Percentiles rank a stretch among this genome's conserved stretches.
These are phyloP conservation scores for Trichophyton schoenleinii DNA, from an alignment of 2,329 filamentous ascomycete genomes.

Conservation along the genomic window DNA sequence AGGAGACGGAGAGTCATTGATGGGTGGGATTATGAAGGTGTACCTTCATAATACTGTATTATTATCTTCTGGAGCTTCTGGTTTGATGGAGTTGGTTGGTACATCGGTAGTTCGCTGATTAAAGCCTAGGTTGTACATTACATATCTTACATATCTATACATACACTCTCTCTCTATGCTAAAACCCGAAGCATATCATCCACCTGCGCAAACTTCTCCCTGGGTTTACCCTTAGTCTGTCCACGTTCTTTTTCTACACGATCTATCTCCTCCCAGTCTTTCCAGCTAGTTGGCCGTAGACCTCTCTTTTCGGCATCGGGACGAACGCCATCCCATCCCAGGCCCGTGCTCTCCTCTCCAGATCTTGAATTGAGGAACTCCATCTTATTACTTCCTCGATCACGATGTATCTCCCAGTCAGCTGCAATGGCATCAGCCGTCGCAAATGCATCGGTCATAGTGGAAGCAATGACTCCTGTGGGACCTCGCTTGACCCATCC, in stretches of 20 bases:
- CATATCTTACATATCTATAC: background rate
- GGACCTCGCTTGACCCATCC: slow-evolving; percentile 95
- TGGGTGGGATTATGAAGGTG: slow-evolving; percentile 57
- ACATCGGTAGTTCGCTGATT: background rate
- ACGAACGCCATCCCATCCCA: slow-evolving; percentile 68
- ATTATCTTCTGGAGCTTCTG: too few relatives aligned
- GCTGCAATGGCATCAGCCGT: slow-evolving; percentile 70
- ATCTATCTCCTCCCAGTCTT: slow-evolving; percentile 79
- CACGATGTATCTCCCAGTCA: slow-evolving; percentile 50
- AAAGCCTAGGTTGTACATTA: background rate
- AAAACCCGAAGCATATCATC: slow-evolving; percentile 46
- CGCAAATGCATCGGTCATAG: slow-evolving; percentile 86
- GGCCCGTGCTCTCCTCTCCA: slow-evolving; percentile 27
- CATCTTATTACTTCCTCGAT: slow-evolving; percentile 13
- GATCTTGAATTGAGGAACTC: slow-evolving; percentile 38
- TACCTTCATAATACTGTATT: slow-evolving; percentile 36
- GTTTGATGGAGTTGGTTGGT: background rate
- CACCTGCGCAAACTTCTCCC: slow-evolving; percentile 53
- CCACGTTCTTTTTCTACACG: slow-evolving; percentile 60
- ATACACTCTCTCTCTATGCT: background rate
- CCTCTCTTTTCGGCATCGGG: slow-evolving; percentile 44
- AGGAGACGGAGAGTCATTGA: slow-evolving; percentile 38
- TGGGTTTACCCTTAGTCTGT: slow-evolving; percentile 54
- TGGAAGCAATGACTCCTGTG: slow-evolving; percentile 89
- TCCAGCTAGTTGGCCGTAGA: slow-evolving; percentile 60